Base-by-base conservation (phyloP, 2,329 filamentous ascomycete species). In the Xylaria digitata region DNA sequence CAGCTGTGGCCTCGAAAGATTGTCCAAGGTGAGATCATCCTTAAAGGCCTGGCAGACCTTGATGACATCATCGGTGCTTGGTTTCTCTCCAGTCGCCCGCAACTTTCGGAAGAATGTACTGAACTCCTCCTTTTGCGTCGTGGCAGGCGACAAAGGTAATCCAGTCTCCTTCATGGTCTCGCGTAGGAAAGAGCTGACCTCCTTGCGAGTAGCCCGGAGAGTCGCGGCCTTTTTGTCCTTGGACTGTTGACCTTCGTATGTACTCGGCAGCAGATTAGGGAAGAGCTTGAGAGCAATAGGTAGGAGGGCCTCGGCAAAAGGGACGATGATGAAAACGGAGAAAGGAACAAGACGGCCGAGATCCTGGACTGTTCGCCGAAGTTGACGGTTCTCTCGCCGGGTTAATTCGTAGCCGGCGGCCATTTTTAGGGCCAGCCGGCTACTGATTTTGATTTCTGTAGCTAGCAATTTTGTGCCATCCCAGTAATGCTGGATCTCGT, bases 11-110 rank as follows among this genome's bases (percentile, higher is more conserved):
- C 96, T 88, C 19, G 94, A 97, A 71, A 99, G 83, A 82, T 99
- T 99, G 88, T 99, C 96, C 37, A 99, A 86, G 0, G 96, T 99
- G 75, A 99, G 79, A 79, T 99, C 96, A 78, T 99, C 96, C 80
- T 96, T 96, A 88, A 99, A 99, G 71, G 97, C 92, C 86, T 97
- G 96, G 89, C 96, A 98, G 70, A 99, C 95, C 82, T 96, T 97
- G 85, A 99, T 97, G 70, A 99, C 93, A 77, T 99, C 96, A 72
- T 94, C 87, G 61, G 90, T 87, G 4, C 92, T 96, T 0, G 96
- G 96, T 52, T 91, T 86, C 83, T 98, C 95, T 70, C 95, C 96
- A 0, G 95, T 97, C 19, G 93, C 90, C 61, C 96, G 87, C 69
- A 98, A 88, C 84, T 99, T 99, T 78, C 93, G 91, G 90, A 99